Evolutionary conservation across 495 filamentous ascomycete species (phyloP).

Genomic region (Saxispiralis lemnorum): DNA sequence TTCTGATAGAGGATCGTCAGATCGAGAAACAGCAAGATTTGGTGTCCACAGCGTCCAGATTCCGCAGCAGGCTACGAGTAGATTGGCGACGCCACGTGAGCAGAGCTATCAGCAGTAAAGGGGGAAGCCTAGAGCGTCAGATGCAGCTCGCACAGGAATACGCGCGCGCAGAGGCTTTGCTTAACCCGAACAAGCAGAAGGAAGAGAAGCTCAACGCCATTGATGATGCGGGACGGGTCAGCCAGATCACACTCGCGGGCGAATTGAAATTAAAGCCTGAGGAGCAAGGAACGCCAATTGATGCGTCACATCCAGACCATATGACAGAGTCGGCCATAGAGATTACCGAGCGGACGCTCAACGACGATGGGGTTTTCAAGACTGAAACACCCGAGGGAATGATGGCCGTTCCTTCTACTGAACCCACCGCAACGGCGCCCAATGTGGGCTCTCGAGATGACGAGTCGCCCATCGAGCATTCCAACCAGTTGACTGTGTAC

Average conservation of each 20-base stretch:
- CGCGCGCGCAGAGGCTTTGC: conserved; percentile 49
- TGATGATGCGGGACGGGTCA: conserved; percentile 24
- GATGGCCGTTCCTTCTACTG: not conserved
- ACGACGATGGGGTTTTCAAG: conserved; percentile 9
- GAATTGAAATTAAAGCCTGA: conserved; percentile 18
- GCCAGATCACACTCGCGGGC: conserved; percentile 29
- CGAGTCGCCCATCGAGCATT: not conserved
- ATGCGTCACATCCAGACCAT: not conserved
- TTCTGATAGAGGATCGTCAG: too few relatives aligned
- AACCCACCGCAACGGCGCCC: not conserved
- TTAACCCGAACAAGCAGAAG: conserved; percentile 28
- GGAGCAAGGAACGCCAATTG: not conserved
- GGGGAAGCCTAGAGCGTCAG: conserved; percentile 61
- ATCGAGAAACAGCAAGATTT: conserved; percentile 97
- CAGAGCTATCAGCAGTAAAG: conserved; percentile 58
- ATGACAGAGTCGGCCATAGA: conserved; percentile 9
- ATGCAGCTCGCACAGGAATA: conserved; percentile 54
- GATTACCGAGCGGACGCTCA: conserved; percentile 12
- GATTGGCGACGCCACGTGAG: conserved; percentile 85
- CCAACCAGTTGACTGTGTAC: conserved; percentile 6
- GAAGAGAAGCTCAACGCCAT: conserved; percentile 31
- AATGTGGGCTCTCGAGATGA: not conserved
- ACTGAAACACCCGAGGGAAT: not conserved
- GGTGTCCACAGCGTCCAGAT: conserved; percentile 44
- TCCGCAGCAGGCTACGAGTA: conserved; percentile 52